A percentile compares a stretch with the other conserved stretches of the same genome.
Evolutionary conservation across 257 asterid genomes (phyloP).

Genomic region (Pogostemon cablin): DNA sequence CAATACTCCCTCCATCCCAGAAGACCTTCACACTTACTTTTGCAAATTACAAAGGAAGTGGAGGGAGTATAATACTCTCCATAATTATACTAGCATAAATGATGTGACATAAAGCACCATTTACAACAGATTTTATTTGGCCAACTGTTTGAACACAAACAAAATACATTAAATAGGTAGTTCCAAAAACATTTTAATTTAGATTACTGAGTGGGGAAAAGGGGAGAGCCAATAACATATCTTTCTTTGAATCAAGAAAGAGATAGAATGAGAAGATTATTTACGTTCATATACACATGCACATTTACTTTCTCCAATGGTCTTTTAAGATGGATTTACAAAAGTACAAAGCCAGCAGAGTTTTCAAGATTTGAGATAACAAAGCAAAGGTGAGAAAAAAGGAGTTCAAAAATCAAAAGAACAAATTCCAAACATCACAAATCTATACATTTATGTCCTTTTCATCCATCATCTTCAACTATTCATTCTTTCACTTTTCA

Average conservation of each 20-base stretch:
- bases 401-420: slow-evolving; percentile 24
- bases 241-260: slow-evolving; percentile 17
- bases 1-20: too few species aligned
- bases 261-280: neutral
- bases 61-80: too few species aligned
- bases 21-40: too few species aligned
- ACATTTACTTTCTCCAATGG: neutral
- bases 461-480: slow-evolving; percentile 11
- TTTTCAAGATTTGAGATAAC: slow-evolving; percentile 27
- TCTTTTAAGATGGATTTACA: slow-evolving; percentile 20
- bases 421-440: slow-evolving; percentile 17
- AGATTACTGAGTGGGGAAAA: neutral
- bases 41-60: too few species aligned
- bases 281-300: too few species aligned
- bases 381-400: slow-evolving; percentile 10
- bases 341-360: slow-evolving; percentile 21
- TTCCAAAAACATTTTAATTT: neutral
- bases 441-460: neutral
- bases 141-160: neutral
- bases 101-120: too few species aligned
- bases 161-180: neutral
- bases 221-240: slow-evolving; percentile 17
- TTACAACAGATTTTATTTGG: neutral
- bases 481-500: slow-evolving; percentile 24
- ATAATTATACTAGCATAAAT: too few species aligned